Evolutionary conservation across 2,329 filamentous ascomycete genomes (phyloP), one percentile per base, ranked within the genome.

Genomic region (Fusarium sterilihyphosum): DNA sequence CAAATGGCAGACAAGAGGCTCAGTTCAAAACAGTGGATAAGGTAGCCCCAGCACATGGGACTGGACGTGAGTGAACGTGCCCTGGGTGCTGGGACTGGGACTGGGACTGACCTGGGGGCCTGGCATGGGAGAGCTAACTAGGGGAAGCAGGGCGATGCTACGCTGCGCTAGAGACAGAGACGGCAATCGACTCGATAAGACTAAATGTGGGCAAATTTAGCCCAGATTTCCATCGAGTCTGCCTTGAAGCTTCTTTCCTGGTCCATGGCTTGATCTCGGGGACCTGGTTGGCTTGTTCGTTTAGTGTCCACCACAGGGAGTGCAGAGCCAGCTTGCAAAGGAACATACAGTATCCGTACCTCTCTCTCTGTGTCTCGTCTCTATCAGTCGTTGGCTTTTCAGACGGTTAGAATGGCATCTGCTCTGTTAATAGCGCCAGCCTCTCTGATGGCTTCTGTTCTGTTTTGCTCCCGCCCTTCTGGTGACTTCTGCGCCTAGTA

Each of bases 161-260:
- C 60, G 65, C 57, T 69, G 31, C 46, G 47, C 65, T 64, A 44
- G 24, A 65, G 58, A 58, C 40, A 40, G 64, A 73, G 46, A 71
- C 54, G 57, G 64, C 52, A 69, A 67, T 71, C 63, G 50, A 68
- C 41, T 70, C 43, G 64, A 77, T 52, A 61, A 61, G 66, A 57
- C 67, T 73, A 47, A 74, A 73, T 65, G 46, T 66, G 75, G 75
- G 71, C 62, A 71, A 76, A 77, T 73, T 76, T 77, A 63, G 49
- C 56, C 38, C 59, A 37, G 20, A 59, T 53, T 53, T 31, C 24
- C 37, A 38, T 74, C 47, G 59, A 75, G 73, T 71, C 73, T 75
- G 70, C 73, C 69, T 75, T 70, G 68, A 60, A 59, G 50, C 60
- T 57, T 60, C 54, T 58, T 60, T 60, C 38, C 66, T 61, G 60